Conservation (phyloP, 2,329 filamentous ascomycete genomes). For the Beauveria scarabaeidicola region DNA sequence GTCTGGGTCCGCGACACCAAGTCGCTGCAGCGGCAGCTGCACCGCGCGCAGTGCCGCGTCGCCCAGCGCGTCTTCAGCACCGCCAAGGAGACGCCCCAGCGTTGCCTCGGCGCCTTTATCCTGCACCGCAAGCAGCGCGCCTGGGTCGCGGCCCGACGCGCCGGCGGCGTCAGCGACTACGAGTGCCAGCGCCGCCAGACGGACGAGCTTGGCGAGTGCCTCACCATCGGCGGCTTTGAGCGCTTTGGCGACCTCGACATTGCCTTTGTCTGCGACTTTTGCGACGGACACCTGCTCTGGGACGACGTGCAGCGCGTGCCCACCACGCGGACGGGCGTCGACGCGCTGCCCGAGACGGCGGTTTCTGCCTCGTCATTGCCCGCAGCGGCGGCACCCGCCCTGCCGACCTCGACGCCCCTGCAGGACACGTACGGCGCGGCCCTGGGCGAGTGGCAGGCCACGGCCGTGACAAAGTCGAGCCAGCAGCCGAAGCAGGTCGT, state of each 20-base stretch:
- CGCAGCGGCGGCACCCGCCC: conserved; percentile 18
- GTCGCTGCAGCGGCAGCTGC: conserved; percentile 40
- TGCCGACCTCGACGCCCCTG: conserved; percentile 14
- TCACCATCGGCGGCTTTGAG: conserved; percentile 46
- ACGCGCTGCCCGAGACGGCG: conserved; percentile 15
- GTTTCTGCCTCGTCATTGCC: no score
- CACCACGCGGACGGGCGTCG: conserved; percentile 30
- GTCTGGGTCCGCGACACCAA: conserved; percentile 47
- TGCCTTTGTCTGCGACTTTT: conserved; percentile 53
- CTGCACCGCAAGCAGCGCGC: conserved; percentile 41
- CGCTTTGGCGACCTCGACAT: conserved; percentile 46
- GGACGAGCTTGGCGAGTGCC: conserved; percentile 44
- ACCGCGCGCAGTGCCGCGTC: conserved; percentile 50
- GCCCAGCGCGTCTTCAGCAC: conserved; percentile 47
- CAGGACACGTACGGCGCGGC: conserved; percentile 19
- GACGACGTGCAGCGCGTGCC: conserved; percentile 47
- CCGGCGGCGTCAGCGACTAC: conserved; percentile 20
- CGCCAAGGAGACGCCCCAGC: conserved; percentile 36
- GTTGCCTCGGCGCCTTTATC: conserved; percentile 49
- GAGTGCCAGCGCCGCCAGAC: conserved; percentile 31
- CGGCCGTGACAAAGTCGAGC: conserved; percentile 31
- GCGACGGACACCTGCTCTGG: conserved; percentile 53
- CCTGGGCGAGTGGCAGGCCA: conserved; percentile 44
- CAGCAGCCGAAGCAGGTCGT: conserved; percentile 42
- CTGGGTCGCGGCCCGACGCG: conserved; percentile 16